These are phyloP conservation scores for Aphanomyces cochlioides DNA, from an alignment of 352 stramenopile species.

Conservation along the genomic window DNA sequence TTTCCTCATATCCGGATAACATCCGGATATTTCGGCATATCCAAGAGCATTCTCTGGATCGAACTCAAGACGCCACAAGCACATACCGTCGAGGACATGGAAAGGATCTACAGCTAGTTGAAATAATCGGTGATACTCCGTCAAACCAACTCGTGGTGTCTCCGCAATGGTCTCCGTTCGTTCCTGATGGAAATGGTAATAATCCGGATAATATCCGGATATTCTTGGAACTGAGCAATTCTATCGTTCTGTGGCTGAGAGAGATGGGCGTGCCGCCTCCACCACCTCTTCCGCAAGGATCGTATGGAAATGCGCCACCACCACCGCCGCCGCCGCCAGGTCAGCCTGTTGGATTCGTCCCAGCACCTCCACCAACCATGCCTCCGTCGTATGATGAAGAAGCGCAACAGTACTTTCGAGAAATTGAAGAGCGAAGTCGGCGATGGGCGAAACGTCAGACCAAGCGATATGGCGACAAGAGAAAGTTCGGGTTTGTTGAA, in stretches of 20 bases:
- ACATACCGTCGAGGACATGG: no score
- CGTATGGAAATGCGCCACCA: constrained; percentile 1
- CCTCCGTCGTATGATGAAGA: constrained; percentile 19
- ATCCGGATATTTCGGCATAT: no score
- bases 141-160: no score
- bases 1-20: no score
- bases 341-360: background rate
- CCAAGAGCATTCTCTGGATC: no score
- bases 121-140: no score
- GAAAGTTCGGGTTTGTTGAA: constrained; percentile 92
- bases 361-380: constrained; percentile 5
- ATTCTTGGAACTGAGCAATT: constrained; percentile 4
- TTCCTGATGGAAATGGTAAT: background rate
- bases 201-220: constrained; percentile 3
- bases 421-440: constrained; percentile 71
- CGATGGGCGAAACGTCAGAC: constrained; percentile 88
- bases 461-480: constrained; percentile 93
- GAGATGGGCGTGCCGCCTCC: constrained; percentile 27
- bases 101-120: no score
- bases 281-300: constrained; percentile 4
- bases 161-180: no score
- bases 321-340: constrained; percentile 4
- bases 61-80: no score
- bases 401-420: constrained; percentile 22
- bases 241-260: constrained; percentile 30